These are phyloP conservation scores for Tuber indicum DNA, from an alignment of 495 filamentous ascomycete species.

Conservation along the genomic window DNA sequence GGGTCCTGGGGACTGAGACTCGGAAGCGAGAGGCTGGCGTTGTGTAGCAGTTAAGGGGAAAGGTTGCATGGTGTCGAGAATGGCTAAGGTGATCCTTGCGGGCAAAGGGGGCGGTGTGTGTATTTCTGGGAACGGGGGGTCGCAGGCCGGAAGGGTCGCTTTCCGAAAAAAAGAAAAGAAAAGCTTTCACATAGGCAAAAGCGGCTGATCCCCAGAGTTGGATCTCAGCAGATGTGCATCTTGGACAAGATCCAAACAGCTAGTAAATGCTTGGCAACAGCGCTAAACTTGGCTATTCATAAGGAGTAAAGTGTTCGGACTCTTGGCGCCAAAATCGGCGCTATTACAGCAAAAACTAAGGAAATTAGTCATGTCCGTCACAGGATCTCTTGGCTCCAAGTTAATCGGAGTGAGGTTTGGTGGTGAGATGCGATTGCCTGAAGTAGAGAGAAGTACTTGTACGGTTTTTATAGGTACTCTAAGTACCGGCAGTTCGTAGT, in stretches of 20 bases:
- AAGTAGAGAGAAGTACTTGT: too few relatives aligned
- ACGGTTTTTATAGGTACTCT: too few relatives aligned
- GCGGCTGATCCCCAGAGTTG: neutral
- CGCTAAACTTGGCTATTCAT: neutral
- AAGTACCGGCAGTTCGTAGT: too few relatives aligned
- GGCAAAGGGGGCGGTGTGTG: neutral
- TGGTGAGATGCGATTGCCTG: too few relatives aligned
- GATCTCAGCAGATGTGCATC: neutral
- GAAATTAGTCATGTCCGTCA: too few relatives aligned
- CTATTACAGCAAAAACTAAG: too few relatives aligned
- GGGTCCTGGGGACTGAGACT: neutral
- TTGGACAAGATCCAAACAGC: neutral
- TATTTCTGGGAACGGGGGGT: neutral
- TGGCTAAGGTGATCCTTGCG: neutral
- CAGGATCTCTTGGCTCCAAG: too few relatives aligned
- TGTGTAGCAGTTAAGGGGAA: neutral
- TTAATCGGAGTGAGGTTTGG: too few relatives aligned
- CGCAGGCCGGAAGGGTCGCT: neutral
- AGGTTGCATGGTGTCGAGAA: neutral
- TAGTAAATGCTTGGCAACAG: neutral
- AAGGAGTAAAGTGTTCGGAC: too few relatives aligned
- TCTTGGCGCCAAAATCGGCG: too few relatives aligned
- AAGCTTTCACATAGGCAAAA: neutral
- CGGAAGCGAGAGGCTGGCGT: neutral
- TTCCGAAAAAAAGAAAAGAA: neutral